These are phyloP conservation scores for Gonapodya sp. DNA, from an alignment of 192 early-diverging fungal genomes.

Conservation along the genomic window DNA sequence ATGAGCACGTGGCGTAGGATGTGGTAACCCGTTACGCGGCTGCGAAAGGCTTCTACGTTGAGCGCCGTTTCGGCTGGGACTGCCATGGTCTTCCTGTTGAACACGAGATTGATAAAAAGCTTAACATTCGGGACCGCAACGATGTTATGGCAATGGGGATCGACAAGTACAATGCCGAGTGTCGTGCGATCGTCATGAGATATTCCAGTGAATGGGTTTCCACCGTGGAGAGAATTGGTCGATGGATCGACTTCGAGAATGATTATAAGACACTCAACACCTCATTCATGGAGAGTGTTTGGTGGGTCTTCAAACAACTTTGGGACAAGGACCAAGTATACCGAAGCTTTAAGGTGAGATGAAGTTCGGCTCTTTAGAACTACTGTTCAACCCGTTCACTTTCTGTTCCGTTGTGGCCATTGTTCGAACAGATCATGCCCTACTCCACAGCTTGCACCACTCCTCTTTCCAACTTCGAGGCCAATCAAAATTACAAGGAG, in stretches of 20 bases:
- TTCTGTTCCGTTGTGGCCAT: not conserved
- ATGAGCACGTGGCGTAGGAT: constrained; percentile 41
- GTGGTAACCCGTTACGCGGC: constrained; percentile 94
- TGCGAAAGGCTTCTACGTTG: constrained; percentile 92
- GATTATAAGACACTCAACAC: constrained; percentile 98
- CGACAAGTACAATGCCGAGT: constrained; percentile 94
- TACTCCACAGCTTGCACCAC: constrained; percentile 89
- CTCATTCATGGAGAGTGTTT: constrained; percentile 96
- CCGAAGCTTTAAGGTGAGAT: constrained; percentile 66
- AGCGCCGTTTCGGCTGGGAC: constrained; percentile 97
- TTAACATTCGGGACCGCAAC: constrained; percentile 73
- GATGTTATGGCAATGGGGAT: constrained; percentile 92
- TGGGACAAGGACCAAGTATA: constrained; percentile 93
- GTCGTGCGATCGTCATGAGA: constrained; percentile 92
- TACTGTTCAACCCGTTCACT: not conserved
- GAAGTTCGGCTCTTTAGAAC: not conserved
- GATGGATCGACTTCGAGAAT: constrained; percentile 99
- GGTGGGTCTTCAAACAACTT: constrained; percentile 99
- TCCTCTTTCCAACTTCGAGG: constrained; percentile 95
- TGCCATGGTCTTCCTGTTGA: constrained; percentile 89
- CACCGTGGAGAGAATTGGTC: constrained; percentile 91
- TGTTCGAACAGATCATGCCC: constrained; percentile 72
- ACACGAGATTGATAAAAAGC: constrained; percentile 91
- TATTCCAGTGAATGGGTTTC: constrained; percentile 85
- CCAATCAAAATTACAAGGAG: constrained; percentile 91